Percentiles rank a stretch among this genome's conserved stretches.
phyloP scores from a whole-genome alignment of 2,329 filamentous ascomycete species.

The Aspergillus persii region DNA sequence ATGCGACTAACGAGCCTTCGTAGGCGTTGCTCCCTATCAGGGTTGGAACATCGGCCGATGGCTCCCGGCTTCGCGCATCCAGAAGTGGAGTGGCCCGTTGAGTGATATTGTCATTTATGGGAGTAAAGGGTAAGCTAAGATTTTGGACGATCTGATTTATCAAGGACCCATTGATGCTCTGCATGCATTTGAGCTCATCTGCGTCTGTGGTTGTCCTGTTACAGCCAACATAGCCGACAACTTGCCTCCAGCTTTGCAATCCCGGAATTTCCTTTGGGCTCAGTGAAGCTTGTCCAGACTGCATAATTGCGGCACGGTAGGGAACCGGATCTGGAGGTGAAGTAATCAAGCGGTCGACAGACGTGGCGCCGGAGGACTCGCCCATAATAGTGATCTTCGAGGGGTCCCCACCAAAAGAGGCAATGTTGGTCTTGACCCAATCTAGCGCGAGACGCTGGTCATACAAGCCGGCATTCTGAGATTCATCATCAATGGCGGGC shows the following conservation, averaged over 20 bases:
- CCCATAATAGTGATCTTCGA: background rate
- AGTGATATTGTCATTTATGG: background rate
- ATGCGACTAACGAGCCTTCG: background rate
- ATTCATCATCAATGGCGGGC: background rate
- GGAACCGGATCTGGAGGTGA: background rate
- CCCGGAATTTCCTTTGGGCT: background rate
- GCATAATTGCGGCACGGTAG: background rate
- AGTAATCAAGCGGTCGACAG: background rate
- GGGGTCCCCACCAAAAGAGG: background rate
- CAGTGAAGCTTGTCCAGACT: background rate
- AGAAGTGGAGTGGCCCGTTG: background rate
- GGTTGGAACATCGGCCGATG: background rate
- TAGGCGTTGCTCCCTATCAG: background rate
- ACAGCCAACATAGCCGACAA: background rate
- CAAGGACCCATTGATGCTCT: background rate
- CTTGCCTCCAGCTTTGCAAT: background rate
- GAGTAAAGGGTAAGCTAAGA: background rate
- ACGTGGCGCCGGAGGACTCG: background rate
- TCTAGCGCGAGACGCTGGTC: background rate
- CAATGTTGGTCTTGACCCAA: background rate
- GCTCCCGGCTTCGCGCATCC: background rate
- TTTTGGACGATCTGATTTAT: background rate
- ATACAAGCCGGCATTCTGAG: background rate
- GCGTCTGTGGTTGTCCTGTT: background rate
- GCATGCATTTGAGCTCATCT: background rate